A percentile compares a stretch with the other conserved stretches of the same genome.
Evolutionary conservation across 164 flowering plant genomes (phyloP).

Genomic region (Vitis labrusca): DNA sequence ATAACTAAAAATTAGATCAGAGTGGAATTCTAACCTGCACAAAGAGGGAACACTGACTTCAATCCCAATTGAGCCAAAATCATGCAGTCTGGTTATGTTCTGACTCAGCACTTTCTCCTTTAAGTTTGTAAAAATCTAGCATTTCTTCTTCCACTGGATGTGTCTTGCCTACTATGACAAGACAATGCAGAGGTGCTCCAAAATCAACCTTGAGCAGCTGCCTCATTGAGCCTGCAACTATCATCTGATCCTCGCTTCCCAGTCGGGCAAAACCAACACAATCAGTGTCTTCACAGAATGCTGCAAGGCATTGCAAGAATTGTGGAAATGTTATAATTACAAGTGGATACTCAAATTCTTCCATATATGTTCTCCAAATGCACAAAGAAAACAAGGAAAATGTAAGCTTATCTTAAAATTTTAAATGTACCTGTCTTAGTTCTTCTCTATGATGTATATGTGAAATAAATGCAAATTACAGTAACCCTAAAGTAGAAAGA

Average conservation of each 20-base stretch:
- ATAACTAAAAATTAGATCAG: too few relatives aligned
- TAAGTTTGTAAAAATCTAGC: slow-evolving; percentile 56
- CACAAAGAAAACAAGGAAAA: background rate
- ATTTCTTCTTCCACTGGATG: slow-evolving; percentile 92
- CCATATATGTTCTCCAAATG: background rate
- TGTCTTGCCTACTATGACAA: slow-evolving; percentile 76
- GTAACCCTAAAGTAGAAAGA: too few relatives aligned
- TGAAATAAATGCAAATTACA: too few relatives aligned
- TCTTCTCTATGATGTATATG: too few relatives aligned
- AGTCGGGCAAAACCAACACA: slow-evolving; percentile 93
- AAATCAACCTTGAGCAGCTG: slow-evolving; percentile 66
- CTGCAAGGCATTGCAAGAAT: slow-evolving; percentile 35
- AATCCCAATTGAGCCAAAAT: too few relatives aligned
- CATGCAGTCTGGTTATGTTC: too few relatives aligned
- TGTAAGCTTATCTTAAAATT: too few relatives aligned
- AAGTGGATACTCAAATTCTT: background rate
- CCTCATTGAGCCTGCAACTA: slow-evolving; percentile 78
- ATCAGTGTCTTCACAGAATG: slow-evolving; percentile 58
- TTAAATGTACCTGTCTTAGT: too few relatives aligned
- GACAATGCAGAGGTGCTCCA: slow-evolving; percentile 92
- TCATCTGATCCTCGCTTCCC: slow-evolving; percentile 80
- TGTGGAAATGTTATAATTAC: background rate
- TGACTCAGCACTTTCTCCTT: slow-evolving; percentile 1
- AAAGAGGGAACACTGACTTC: too few relatives aligned
- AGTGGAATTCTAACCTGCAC: too few relatives aligned